phyloP scores from a whole-genome alignment of 495 filamentous ascomycete genomes.

The Aspergillus bertholletiae region DNA sequence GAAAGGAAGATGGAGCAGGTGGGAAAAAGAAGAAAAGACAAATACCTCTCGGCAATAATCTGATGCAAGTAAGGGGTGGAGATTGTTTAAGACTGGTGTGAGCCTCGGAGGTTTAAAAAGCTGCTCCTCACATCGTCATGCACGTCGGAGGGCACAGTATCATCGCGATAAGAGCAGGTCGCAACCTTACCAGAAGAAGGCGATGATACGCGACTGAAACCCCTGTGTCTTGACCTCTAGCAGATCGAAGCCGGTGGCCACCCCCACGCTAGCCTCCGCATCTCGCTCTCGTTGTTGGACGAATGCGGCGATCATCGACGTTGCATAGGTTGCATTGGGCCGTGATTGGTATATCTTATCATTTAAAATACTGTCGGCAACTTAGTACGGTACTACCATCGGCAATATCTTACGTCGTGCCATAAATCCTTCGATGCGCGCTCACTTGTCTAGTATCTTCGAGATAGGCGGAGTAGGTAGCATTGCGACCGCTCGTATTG shows the following conservation, averaged over 20 bases:
- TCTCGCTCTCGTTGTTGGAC: neutral
- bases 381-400: neutral
- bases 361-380: neutral
- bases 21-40: neutral
- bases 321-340: neutral
- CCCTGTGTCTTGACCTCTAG: neutral
- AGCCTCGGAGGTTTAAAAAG: too few relatives aligned
- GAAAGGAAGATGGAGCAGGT: neutral
- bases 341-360: neutral
- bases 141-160: too few relatives aligned
- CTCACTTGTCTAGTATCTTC: too few relatives aligned
- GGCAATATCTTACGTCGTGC: too few relatives aligned
- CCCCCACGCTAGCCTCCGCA: slow-evolving; percentile 8
- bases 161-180: slow-evolving; percentile 1
- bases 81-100: neutral
- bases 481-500: too few relatives aligned
- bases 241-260: neutral
- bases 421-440: too few relatives aligned
- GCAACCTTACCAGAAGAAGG: slow-evolving; percentile 1
- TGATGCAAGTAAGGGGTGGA: neutral
- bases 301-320: slow-evolving; percentile 6
- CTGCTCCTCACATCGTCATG: slow-evolving; percentile 1
- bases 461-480: too few relatives aligned
- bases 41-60: too few relatives aligned
- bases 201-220: neutral